These are phyloP conservation scores for Lecanoromycetidae sp. DNA, from an alignment of 2,329 filamentous ascomycete genomes.

Conservation along the genomic window DNA sequence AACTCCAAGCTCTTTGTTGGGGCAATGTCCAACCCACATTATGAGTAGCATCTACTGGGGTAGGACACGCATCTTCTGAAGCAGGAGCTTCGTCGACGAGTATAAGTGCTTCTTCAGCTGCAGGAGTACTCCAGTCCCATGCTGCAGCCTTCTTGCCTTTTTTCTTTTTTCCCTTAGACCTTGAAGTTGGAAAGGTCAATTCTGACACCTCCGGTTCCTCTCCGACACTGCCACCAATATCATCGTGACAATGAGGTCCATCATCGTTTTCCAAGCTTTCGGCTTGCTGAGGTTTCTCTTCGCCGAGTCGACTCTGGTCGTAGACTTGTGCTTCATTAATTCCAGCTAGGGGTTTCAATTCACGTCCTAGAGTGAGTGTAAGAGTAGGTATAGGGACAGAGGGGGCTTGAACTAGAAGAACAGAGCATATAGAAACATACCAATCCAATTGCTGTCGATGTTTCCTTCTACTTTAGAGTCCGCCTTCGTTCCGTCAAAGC, in stretches of 20 bases:
- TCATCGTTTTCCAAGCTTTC: conserved; percentile 7
- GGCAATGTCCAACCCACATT: conserved; percentile 2
- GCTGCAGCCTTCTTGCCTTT: conserved; percentile 9
- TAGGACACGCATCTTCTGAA: conserved; percentile 5
- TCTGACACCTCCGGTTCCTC: conserved; percentile 9
- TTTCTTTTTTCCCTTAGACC: conserved; percentile 8
- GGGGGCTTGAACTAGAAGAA: conserved; percentile 8
- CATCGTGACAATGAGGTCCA: conserved; percentile 4
- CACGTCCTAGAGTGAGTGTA: conserved; percentile 5
- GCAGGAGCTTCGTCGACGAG: conserved; percentile 6
- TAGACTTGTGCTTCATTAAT: conserved; percentile 11
- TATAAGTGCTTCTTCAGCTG: conserved; percentile 11
- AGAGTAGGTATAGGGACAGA: conserved; percentile 9
- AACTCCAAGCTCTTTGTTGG: conserved; percentile 2
- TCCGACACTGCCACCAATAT: conserved; percentile 10
- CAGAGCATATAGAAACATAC: conserved; percentile 9
- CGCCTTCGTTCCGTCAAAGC: conserved; percentile 4
- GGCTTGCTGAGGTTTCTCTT: conserved; percentile 7
- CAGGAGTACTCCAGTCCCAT: conserved; percentile 8
- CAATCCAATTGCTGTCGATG: conserved; percentile 8
- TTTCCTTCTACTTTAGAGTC: conserved; percentile 3
- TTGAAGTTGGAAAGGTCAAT: conserved; percentile 5
- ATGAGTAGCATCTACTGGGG: conserved; percentile 7
- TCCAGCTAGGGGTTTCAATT: conserved; percentile 6
- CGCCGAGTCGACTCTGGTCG: conserved; percentile 6